A percentile compares a stretch with the other conserved stretches of the same genome.
phyloP scores from a whole-genome alignment of 768 basidiomycete genomes.

The Psilocybe azurescens region DNA sequence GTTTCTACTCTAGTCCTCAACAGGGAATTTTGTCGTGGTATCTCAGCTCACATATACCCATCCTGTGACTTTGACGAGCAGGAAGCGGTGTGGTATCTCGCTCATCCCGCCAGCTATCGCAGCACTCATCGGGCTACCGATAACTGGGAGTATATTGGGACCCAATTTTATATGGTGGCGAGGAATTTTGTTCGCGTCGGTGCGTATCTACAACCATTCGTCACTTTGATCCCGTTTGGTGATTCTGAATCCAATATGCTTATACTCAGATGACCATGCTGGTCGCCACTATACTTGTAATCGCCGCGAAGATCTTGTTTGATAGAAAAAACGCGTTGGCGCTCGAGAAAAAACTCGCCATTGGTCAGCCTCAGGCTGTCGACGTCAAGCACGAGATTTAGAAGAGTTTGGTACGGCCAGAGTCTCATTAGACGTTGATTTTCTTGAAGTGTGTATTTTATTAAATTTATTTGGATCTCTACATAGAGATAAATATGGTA shows the following conservation, averaged over 20 bases:
- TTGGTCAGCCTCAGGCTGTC: not conserved
- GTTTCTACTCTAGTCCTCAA: too few species aligned
- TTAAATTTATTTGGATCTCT: too few species aligned
- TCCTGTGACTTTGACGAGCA: not conserved
- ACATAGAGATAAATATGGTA: too few species aligned
- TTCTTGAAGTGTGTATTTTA: too few species aligned
- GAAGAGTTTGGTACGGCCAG: not conserved
- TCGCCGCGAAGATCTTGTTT: not conserved
- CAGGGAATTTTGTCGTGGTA: too few species aligned
- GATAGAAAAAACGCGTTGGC: not conserved
- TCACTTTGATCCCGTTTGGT: too few species aligned
- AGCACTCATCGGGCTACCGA: constrained; percentile 13
- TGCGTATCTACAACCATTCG: not conserved
- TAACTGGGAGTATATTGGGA: constrained; percentile 11
- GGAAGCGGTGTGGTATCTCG: constrained; percentile 11
- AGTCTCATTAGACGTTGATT: too few species aligned
- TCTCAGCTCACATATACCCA: too few species aligned
- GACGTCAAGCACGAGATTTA: not conserved
- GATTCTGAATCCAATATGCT: too few species aligned
- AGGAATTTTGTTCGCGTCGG: constrained; percentile 16
- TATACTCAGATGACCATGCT: not conserved
- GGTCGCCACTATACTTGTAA: not conserved
- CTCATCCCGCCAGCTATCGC: constrained; percentile 11
- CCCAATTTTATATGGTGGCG: constrained; percentile 16
- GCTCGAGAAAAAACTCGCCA: not conserved